phyloP scores from a whole-genome alignment of 768 basidiomycete species.

The Termitomyces sp. region DNA sequence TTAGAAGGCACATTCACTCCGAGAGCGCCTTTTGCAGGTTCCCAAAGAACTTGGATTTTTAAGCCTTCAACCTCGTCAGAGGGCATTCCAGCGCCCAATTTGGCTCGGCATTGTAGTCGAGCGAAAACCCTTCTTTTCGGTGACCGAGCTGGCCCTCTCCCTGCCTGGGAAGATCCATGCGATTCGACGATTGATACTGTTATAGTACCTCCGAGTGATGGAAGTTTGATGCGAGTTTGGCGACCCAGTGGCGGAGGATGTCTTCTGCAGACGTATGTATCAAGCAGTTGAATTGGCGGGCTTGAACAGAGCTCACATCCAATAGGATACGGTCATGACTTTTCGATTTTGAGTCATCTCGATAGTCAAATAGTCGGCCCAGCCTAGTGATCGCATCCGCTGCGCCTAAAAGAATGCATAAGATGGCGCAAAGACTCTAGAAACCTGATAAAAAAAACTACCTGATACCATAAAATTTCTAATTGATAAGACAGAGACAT shows the following conservation, averaged over 20 bases:
- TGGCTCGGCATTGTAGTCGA: conserved; percentile 59
- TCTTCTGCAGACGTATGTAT: conserved; percentile 17
- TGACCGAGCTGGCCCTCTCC: conserved; percentile 45
- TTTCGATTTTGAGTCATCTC: conserved; percentile 67
- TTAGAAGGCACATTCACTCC: conserved; percentile 51
- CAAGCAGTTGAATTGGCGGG: neutral
- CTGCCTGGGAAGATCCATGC: conserved; percentile 30
- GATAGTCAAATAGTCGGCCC: conserved; percentile 72
- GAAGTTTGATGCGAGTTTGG: conserved; percentile 38
- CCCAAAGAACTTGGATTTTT: conserved; percentile 72
- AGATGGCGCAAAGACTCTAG: neutral
- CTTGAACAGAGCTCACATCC: conserved; percentile 55
- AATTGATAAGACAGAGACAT: conserved; percentile 91
- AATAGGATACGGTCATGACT: conserved; percentile 73
- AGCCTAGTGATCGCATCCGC: conserved; percentile 80
- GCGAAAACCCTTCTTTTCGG: conserved; percentile 52
- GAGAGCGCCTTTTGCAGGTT: conserved; percentile 62
- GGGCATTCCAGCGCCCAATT: conserved; percentile 46
- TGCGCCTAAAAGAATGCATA: conserved; percentile 43
- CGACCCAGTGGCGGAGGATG: conserved; percentile 24
- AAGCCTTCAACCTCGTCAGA: conserved; percentile 77
- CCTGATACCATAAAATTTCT: conserved; percentile 82
- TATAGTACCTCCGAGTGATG: conserved; percentile 65
- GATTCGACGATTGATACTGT: conserved; percentile 66
- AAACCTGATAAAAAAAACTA: conserved; percentile 17